Evolutionary conservation across 2,329 filamentous ascomycete species (phyloP).

Genomic region (Drechslera avenae): DNA sequence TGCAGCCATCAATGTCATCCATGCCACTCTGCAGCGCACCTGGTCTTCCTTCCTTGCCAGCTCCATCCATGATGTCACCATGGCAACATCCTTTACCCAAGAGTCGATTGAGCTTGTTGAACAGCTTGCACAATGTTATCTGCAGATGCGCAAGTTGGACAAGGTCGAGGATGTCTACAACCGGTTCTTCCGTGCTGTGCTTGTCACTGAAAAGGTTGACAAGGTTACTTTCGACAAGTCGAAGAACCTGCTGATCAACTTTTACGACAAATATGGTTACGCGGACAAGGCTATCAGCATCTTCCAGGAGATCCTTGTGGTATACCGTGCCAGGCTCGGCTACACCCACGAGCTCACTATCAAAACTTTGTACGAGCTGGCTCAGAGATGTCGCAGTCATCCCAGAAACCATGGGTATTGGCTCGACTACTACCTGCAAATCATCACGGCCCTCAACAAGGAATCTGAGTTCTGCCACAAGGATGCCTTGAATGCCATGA

Average conservation of each 20-base stretch:
- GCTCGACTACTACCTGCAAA: slow-evolving; percentile 55
- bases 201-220: slow-evolving; percentile 38
- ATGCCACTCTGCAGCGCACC: slow-evolving; percentile 51
- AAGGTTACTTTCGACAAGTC: slow-evolving; percentile 43
- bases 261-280: slow-evolving; percentile 49
- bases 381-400: slow-evolving; percentile 42
- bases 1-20: slow-evolving; percentile 55
- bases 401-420: slow-evolving; percentile 53
- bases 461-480: slow-evolving; percentile 47
- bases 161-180: slow-evolving; percentile 49
- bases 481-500: slow-evolving; percentile 49
- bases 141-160: slow-evolving; percentile 43
- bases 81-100: slow-evolving; percentile 52
- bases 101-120: slow-evolving; percentile 55
- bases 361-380: slow-evolving; percentile 55
- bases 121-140: slow-evolving; percentile 54
- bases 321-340: slow-evolving; percentile 38
- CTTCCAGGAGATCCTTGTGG: slow-evolving; percentile 47
- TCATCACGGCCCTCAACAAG: slow-evolving; percentile 52
- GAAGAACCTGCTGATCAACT: slow-evolving; percentile 41
- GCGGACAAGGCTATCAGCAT: slow-evolving; percentile 44
- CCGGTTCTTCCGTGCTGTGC: slow-evolving; percentile 47
- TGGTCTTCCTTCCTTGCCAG: slow-evolving; percentile 56
- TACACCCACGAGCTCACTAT: slow-evolving; percentile 53
- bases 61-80: slow-evolving; percentile 52